Percentiles rank a stretch among this genome's conserved stretches.
phyloP scores from a whole-genome alignment of 2,329 filamentous ascomycete species.

The Remersonia thermophila region DNA sequence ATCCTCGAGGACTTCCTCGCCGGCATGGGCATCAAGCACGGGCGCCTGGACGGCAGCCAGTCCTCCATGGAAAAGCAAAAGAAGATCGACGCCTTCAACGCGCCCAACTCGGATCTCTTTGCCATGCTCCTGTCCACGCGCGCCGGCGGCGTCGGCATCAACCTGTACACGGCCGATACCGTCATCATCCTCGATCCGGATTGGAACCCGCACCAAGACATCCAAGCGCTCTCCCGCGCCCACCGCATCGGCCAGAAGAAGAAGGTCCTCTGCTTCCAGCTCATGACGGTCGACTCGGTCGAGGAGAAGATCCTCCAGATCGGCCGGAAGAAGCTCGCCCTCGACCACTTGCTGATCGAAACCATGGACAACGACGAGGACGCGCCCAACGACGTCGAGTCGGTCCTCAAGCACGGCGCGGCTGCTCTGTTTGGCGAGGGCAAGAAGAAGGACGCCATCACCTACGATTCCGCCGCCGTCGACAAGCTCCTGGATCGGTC shows the following conservation, averaged over 20 bases:
- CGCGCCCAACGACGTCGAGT: conserved; percentile 67
- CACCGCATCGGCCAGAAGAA: conserved; percentile 95
- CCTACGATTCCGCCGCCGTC: conserved; percentile 71
- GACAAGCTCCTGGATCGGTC: conserved; percentile 84
- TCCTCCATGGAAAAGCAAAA: conserved; percentile 80
- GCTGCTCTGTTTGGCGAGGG: conserved; percentile 74
- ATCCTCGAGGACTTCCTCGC: conserved; percentile 86
- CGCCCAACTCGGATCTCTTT: conserved; percentile 68
- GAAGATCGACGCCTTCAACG: conserved; percentile 88
- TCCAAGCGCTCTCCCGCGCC: conserved; percentile 86
- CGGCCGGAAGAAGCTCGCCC: conserved; percentile 86
- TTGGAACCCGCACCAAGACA: conserved; percentile 96
- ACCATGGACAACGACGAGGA: conserved; percentile 71
- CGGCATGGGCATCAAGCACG: conserved; percentile 58
- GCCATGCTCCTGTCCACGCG: conserved; percentile 88
- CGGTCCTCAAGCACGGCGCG: conserved; percentile 78
- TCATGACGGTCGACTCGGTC: conserved; percentile 77
- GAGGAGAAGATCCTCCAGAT: conserved; percentile 97
- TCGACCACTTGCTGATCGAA: conserved; percentile 91
- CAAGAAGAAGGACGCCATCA: conserved; percentile 57
- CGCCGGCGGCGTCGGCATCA: conserved; percentile 93
- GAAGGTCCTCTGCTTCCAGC: conserved; percentile 88
- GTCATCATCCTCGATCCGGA: conserved; percentile 96
- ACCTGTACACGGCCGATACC: conserved; percentile 89
- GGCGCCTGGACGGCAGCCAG: conserved; percentile 77